Evolutionary conservation across 495 filamentous ascomycete genomes (phyloP), one percentile per base, ranked within the genome.

Genomic region (Penicillium flavigenum): DNA sequence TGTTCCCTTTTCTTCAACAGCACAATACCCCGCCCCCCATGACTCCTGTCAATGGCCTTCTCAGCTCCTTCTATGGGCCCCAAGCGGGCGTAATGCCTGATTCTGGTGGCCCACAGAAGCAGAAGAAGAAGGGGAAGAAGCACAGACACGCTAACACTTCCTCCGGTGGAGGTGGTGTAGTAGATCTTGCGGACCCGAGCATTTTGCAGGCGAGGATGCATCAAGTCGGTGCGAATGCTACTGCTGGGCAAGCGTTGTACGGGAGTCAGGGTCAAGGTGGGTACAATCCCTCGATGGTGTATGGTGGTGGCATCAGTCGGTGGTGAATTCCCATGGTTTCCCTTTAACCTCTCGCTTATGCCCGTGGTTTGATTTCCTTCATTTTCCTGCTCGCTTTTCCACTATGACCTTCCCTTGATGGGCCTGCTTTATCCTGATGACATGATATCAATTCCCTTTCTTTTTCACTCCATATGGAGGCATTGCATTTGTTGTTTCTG

Each of bases 141-240:
- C 91, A 95, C 81, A 95, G 91, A 87, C 91, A 96, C 88, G 92
- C 92, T 94, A 95, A 96, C 89, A 96, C 92, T 93, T 96, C 91
- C 89, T 94, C 91, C 86, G 93, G 90, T 84, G 90, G 90, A 83
- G 91, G 91, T 81, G 91, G 88, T 83, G 85, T 96, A 91, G 91
- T 95, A 82, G 91, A 97, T 92, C 89, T 96, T 92, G 89, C 89
- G 82, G 92, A 96, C 89, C 91, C 93, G 80, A 96, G 91, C 83
- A 96, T 98, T 83, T 86, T 99, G 82, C 94, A 97, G 81, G 91
- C 90, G 75, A 89, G 94, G 81, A 89, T 96, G 84, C 92, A 92
- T 75, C 89, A 95, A 76, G 86, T 85, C 71, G 86, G 88, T 83
- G 84, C 83, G 61, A 77, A 75, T 74, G 69, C 75, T 67, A 72